Conservation (phyloP, 179 eudicot genomes). For the Silene coronaria region DNA sequence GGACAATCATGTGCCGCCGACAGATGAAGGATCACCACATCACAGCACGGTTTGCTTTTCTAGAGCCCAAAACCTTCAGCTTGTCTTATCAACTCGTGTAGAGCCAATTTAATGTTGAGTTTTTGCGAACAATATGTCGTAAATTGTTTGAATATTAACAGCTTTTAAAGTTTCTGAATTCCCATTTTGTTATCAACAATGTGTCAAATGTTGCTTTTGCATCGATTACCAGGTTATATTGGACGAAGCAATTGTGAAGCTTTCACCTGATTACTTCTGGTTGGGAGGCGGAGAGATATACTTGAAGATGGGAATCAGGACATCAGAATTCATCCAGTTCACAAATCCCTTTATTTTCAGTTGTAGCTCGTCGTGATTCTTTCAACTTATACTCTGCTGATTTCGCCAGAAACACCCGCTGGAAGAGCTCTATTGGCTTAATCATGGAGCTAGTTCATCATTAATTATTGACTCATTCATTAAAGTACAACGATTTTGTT, state of each 20-base stretch:
- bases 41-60: not conserved
- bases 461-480: not conserved
- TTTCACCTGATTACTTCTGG: slow-evolving; percentile 85
- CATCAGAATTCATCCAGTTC: slow-evolving; percentile 57
- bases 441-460: too few relatives aligned
- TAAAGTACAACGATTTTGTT: not conserved
- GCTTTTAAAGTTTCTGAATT: slow-evolving; percentile 1
- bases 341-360: slow-evolving; percentile 72
- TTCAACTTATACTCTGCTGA: not conserved
- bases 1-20: too few relatives aligned
- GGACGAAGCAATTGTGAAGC: slow-evolving; percentile 86
- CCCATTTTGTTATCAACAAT: not conserved
- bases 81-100: not conserved
- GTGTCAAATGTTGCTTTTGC: not conserved
- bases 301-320: slow-evolving; percentile 76
- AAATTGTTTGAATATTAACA: not conserved
- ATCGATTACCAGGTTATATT: slow-evolving; percentile 59
- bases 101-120: not conserved
- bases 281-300: slow-evolving; percentile 88
- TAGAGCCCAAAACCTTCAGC: not conserved
- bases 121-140: not conserved
- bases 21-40: not conserved
- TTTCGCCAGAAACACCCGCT: not conserved
- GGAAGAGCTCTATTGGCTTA: not conserved
- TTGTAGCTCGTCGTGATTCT: slow-evolving; percentile 55